Evolutionary conservation across 169 alveolate genomes (phyloP), one percentile per base, ranked within the genome.

Genomic region (Eimeria tenella): DNA sequence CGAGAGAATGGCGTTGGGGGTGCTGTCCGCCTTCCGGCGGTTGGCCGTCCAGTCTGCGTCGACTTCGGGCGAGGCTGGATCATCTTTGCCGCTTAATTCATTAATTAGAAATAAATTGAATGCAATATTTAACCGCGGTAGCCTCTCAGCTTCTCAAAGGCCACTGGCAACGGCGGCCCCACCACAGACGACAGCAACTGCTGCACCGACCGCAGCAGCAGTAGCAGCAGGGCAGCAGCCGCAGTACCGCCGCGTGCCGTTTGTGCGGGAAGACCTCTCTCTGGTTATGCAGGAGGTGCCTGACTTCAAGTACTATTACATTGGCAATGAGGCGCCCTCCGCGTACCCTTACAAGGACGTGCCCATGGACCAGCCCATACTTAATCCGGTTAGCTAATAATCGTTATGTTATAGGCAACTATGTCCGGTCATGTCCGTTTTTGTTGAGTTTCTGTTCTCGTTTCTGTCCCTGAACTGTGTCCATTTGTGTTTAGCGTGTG

Each of bases 301-400:
- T 23, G 97, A 97, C 71, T 96, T 97, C 90, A 96, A 96, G 93
- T 97, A 94, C 90, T 96, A 96, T 93, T 96, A 96, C 97, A 90
- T 96, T 91, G 98, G 97, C 53, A 68, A 93, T 10, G 93, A 84
- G 21, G 95, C 95, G 77, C 95, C 96, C 53, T 73, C 89, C 77
- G 95, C 94, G 53, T 96, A 97, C 94, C 96, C 95, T 23, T 97
- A 95, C 96, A 86, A 93, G 53, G 96, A 96, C 75, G 94, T 96
- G 6, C 98, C 98, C 58, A 90, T 96, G 83, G 96, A 96, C 77
- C 74, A 92, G 49, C 82, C 96, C 71, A 95, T 96, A 8, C 95
- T 96, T 81, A 94, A 94, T 4, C 60, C 86, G 21, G 91, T 79
- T 5, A 42, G 90, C 56, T n/a, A 11, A 1, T 31, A 31, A 31